Evolutionary conservation across 2,329 filamentous ascomycete species (phyloP), one percentile per base, ranked within the genome.

Genomic region (Scedosporium apiospermum): DNA sequence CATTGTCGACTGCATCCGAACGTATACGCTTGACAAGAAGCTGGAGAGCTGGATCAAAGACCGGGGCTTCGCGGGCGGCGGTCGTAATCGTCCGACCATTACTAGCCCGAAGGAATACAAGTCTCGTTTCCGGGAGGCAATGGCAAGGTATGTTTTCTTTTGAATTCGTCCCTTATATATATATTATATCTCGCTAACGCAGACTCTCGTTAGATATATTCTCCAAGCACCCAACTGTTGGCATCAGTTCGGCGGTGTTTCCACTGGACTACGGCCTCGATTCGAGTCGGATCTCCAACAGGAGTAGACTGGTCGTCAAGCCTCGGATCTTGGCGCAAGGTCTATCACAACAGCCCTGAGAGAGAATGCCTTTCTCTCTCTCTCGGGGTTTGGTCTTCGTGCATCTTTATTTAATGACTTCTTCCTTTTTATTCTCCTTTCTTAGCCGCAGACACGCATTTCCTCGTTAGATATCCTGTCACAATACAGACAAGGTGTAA

Each of bases 31-130:
- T 92, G 95, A 99, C 78, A 99, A 99, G 81, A 97, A 97, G 73
- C 84, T 99, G n/a, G 95, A 99, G 77, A 95, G 89, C 62, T 99
- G 95, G 95, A 97, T 99, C 82, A 99, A 99, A 75, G 93, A 98
- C 71, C 89, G 93, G 46, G 95, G 90, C 0, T 91, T 93, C 69
- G 89, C 85, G 0, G 86, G 87, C 5, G 86, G 88, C 63, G 87
- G 88, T 34, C 86, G 89, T 63, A 90, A 96, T 69, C 84, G 91
- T 65, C 96, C 96, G 7, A 99, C 95, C 0, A 95, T 99, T 60
- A 99, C 95, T 10, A 96, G 90, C 74, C 96, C 95, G 2, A 96
- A 95, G 76, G 95, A 99, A 76, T 99, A 99, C 74, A 96, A 97
- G 75, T 93, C 90, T 68, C 87, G 95, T 5, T 99, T 99, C 78